A percentile compares a stretch with the other conserved stretches of the same genome.
Conservation (phyloP, 2,329 filamentous ascomycete genomes). For the Penicillium corylophilum region DNA sequence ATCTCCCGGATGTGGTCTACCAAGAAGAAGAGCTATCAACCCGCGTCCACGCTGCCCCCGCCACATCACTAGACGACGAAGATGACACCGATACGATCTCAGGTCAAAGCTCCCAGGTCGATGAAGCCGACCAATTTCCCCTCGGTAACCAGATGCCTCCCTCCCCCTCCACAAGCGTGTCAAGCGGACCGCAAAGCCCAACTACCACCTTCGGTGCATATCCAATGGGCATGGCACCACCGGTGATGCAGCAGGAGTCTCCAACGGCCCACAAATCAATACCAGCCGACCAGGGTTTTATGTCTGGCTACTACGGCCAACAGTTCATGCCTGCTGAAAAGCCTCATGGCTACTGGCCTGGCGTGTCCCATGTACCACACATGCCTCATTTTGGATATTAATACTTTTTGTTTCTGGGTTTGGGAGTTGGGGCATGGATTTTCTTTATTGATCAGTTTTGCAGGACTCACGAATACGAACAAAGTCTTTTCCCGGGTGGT, state of each 20-base stretch:
- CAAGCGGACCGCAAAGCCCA: conserved; percentile 22
- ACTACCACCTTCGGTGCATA: conserved; percentile 14
- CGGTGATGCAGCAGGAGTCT: conserved; percentile 12
- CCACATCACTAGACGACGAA: conserved; percentile 1
- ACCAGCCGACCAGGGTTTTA: conserved; percentile 9
- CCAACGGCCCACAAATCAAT: conserved; percentile 9
- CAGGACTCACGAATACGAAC: conserved; percentile 8
- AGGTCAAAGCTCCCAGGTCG: background rate
- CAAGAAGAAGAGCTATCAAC: conserved; percentile 11
- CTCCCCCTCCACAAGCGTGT: conserved; percentile 23
- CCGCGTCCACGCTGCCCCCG: conserved; percentile 7
- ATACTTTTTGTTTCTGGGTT: background rate
- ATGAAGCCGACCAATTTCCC: conserved; percentile 3
- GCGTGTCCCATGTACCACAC: conserved; percentile 8
- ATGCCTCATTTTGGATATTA: conserved; percentile 20
- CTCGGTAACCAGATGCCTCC: conserved; percentile 11
- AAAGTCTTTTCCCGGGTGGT: background rate
- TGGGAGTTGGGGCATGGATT: background rate
- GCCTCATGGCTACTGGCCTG: conserved; percentile 16
- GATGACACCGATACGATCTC: conserved; percentile 1
- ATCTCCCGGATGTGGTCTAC: conserved; percentile 17
- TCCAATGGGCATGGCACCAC: conserved; percentile 4
- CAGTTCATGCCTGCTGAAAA: conserved; percentile 14
- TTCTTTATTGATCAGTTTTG: background rate
- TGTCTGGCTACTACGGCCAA: conserved; percentile 17